Conservation (phyloP, 2,329 filamentous ascomycete species). For the Penicillium sp. region DNA sequence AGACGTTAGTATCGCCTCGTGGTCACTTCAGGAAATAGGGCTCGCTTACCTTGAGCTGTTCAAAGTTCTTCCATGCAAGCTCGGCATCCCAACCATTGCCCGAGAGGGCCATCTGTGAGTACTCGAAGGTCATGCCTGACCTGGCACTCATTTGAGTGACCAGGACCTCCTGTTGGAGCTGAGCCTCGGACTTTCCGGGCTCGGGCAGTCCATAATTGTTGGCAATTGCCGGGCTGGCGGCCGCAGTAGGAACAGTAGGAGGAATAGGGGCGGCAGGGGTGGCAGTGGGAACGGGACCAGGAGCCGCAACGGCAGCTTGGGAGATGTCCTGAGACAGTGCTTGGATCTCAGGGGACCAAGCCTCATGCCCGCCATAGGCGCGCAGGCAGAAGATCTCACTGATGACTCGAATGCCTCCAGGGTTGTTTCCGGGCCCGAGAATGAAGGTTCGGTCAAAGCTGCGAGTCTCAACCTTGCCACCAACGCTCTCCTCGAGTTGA, state of each 20-base stretch:
- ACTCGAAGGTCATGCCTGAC: slow-evolving; percentile 76
- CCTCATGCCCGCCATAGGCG: slow-evolving; percentile 58
- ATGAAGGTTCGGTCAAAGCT: slow-evolving; percentile 81
- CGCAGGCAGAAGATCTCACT: slow-evolving; percentile 75
- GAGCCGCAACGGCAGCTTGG: slow-evolving; percentile 27
- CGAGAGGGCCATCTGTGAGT: slow-evolving; percentile 74
- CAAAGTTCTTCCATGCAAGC: slow-evolving; percentile 69
- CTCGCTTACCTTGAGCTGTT: slow-evolving; percentile 63
- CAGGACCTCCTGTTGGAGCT: slow-evolving; percentile 65
- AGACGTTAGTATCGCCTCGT: slow-evolving; percentile 19
- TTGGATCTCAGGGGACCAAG: slow-evolving; percentile 47
- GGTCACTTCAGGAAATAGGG: background rate
- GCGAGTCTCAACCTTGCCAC: slow-evolving; percentile 58
- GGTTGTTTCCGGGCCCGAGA: slow-evolving; percentile 67
- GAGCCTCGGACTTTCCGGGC: slow-evolving; percentile 46
- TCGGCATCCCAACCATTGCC: slow-evolving; percentile 78
- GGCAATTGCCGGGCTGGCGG: slow-evolving; percentile 22
- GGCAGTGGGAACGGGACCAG: slow-evolving; percentile 9
- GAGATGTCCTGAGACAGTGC: slow-evolving; percentile 34
- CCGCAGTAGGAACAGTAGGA: slow-evolving; percentile 13
- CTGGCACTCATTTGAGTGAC: slow-evolving; percentile 66
- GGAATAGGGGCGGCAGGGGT: slow-evolving; percentile 11
- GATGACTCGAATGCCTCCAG: slow-evolving; percentile 66
- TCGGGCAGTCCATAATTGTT: slow-evolving; percentile 41
- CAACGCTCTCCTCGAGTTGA: slow-evolving; percentile 71